Evolutionary conservation across 225 moss, liverwort and hornwort species (phyloP).

Genomic region (Marchantia paleacea): DNA sequence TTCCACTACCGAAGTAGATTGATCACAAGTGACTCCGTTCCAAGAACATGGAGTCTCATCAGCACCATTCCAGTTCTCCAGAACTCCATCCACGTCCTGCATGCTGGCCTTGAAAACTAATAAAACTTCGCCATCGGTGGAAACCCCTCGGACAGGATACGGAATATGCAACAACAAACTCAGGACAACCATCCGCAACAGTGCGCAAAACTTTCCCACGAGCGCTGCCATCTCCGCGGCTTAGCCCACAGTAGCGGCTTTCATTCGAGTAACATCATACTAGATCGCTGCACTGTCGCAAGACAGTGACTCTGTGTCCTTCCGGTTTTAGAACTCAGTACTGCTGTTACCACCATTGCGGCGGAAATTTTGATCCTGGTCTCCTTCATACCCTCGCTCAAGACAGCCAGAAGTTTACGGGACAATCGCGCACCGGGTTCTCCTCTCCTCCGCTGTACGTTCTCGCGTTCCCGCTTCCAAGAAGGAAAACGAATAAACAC

Average conservation of each 20-base stretch:
- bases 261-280: background rate
- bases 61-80: conserved; percentile 51
- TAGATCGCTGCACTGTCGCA: background rate
- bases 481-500: background rate
- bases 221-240: background rate
- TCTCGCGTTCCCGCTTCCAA: background rate
- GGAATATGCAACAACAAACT: background rate
- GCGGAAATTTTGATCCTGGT: background rate
- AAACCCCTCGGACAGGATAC: conserved; percentile 20
- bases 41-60: conserved; percentile 60
- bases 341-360: background rate
- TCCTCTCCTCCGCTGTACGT: background rate
- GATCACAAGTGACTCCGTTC: conserved; percentile 68
- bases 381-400: background rate
- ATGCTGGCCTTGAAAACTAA: conserved; percentile 57
- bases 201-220: background rate
- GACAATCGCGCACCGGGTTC: too few species aligned
- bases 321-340: background rate
- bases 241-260: background rate
- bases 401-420: background rate
- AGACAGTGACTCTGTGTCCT: background rate
- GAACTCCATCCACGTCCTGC: conserved; percentile 37
- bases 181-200: background rate
- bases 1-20: conserved; percentile 40
- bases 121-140: conserved; percentile 56